Base-by-base conservation (phyloP, 1,284 basidiomycete species). In the Ceratorhiza oryzae-sativae region DNA sequence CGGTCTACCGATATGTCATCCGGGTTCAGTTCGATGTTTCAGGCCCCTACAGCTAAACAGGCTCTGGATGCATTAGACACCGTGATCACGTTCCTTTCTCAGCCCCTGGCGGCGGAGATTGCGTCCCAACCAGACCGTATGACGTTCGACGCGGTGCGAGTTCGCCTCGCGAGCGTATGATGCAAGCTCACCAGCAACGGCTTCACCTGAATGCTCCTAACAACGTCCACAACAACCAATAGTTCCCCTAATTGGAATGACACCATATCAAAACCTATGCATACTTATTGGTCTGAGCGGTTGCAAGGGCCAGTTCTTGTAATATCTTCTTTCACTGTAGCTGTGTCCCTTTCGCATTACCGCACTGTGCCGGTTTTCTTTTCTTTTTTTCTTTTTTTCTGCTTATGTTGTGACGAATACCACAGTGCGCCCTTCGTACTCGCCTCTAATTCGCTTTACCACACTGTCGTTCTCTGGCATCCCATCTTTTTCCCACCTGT, bases 61-160 rank as follows among this genome's bases (percentile, higher is more conserved):
- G 42, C 62, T 48, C 62, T 67, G 32, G 23, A 67, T 13, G 62
- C 62, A 18, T 49, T 67, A 13, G 62, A 67, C 23, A 67, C 49
- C 5, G 62, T 55, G 48, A 15, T 67, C 18, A 67, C 23, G 49
- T 67, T 51, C 36, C 23, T 67, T 30, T 30, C 49, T 10, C 62
- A 41, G 23, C 62, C 62, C 1, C 49, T 53, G 34, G 48, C 49
- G 20, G 30, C 32, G 15, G 62, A 49, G 30, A 67, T 67, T 36
- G 62, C 32, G 15, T 67, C 62, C 27, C 62, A 25, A 5, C 15
- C 48, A 4, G 62, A 67, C 3, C 23, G 32, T 34, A 13, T 23
- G 30, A 55, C 62, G 15, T 55, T 67, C 32, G 49, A 27, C 20
- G 36, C 62, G 10, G 62, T 67, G n/a, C 39, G 62, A 41, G 48